Percentiles rank a stretch among this genome's conserved stretches.
These are phyloP conservation scores for Phanerodontia chrysosporium DNA, from an alignment of 768 basidiomycete species.

Conservation along the genomic window DNA sequence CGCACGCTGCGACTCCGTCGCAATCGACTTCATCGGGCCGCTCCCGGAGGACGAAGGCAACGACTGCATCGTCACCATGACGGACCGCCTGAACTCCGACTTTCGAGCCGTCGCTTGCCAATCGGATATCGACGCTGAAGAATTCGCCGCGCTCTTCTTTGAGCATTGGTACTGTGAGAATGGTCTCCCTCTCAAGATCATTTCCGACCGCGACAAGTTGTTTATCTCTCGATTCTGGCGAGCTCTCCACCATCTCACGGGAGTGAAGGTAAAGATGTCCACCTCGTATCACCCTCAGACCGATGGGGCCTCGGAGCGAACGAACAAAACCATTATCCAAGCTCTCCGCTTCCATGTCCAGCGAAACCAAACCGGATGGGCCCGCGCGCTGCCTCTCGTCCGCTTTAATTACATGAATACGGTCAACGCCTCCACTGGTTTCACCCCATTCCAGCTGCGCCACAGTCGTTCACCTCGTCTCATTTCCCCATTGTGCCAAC, in stretches of 20 bases:
- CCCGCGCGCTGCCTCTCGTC: conserved; percentile 12
- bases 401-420: conserved; percentile 25
- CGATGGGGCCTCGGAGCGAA: conserved; percentile 29
- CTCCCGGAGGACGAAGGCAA: conserved; percentile 22
- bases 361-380: conserved; percentile 19
- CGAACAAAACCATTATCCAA: conserved; percentile 25
- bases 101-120: conserved; percentile 8
- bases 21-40: conserved; percentile 30
- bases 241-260: conserved; percentile 22
- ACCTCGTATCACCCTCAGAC: conserved; percentile 35
- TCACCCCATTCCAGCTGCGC: conserved; percentile 19
- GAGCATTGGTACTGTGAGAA: conserved; percentile 26
- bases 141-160: conserved; percentile 22
- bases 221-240: conserved; percentile 35
- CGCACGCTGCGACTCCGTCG: conserved; percentile 13
- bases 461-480: conserved; percentile 15
- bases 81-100: conserved; percentile 15
- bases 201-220: conserved; percentile 28
- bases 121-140: conserved; percentile 7
- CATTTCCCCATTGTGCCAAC: conserved; percentile 17
- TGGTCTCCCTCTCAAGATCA: conserved; percentile 14
- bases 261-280: conserved; percentile 29
- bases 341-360: conserved; percentile 19
- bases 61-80: conserved; percentile 23
- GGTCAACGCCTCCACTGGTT: conserved; percentile 20